Base-by-base conservation (phyloP, 140 eudicot genomes). In the Cichorium intybus region DNA sequence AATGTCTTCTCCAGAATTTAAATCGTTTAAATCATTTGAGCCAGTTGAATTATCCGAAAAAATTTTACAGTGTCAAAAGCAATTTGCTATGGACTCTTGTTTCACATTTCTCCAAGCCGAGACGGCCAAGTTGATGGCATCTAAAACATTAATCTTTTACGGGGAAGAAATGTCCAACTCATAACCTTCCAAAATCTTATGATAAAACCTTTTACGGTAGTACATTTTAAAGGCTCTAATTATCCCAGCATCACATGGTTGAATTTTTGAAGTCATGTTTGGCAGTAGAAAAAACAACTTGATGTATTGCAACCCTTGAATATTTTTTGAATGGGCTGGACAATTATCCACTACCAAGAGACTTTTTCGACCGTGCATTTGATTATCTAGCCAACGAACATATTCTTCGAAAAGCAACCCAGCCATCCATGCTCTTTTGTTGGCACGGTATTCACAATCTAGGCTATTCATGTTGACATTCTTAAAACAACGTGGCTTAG, bases 401-500 rank as follows among this genome's bases (percentile, higher is more conserved):
- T n/a, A n/a, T n/a, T n/a, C n/a, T n/a, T n/a, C n/a, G n/a, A n/a
- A n/a, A n/a, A n/a, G n/a, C n/a, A n/a, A n/a, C n/a, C n/a, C n/a
- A n/a, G n/a, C n/a, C n/a, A n/a, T n/a, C n/a, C n/a, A n/a, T n/a
- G n/a, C 48, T 37, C 65, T 33, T 37, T 59, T 59, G 48, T 59
- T 59, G 26, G 46, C 49, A 33, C 46, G 65, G 28, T 59, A 59
- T 37, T 59, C 47, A 33, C 49, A 59, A 59, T 59, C 49, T 33
- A 33, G 46, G 48, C 27, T 59, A 59, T 37, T 59, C 65, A 31
- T 59, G 65, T 35, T 60, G 66, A 60, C 10, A 60, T 60, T 60
- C 31, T 60, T 60, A 39, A 60, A 60, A 39, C 66, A 60, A 60
- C 29, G 28, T 26, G 28, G 28, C 28, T 26, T 26, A 1, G 28